Conservation (phyloP, 768 basidiomycete species). For the Lyophyllum decastes region DNA sequence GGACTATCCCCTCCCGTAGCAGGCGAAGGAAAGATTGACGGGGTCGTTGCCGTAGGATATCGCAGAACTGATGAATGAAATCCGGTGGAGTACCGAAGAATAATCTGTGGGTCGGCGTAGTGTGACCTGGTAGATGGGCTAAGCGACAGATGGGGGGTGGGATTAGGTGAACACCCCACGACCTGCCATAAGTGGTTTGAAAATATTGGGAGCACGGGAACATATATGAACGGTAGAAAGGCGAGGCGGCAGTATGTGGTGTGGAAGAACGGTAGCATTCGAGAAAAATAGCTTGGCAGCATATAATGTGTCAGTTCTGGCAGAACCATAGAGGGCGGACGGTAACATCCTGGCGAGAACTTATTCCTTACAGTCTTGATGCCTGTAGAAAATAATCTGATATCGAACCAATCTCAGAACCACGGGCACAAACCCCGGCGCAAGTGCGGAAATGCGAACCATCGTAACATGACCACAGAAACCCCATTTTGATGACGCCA, state of each 20-base stretch:
- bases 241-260: conserved; percentile 32
- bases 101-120: conserved; percentile 75
- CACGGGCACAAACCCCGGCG: background rate
- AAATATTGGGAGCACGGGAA: conserved; percentile 66
- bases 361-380: conserved; percentile 2
- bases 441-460: background rate
- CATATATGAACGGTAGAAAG: conserved; percentile 57
- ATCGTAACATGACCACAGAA: background rate
- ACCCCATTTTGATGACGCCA: background rate
- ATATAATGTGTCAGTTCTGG: conserved; percentile 36
- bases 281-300: conserved; percentile 37
- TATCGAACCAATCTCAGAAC: conserved; percentile 10
- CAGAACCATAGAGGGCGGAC: conserved; percentile 34
- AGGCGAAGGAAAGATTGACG: conserved; percentile 80
- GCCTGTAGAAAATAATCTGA: background rate
- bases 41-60: conserved; percentile 91
- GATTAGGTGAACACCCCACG: conserved; percentile 40
- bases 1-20: conserved; percentile 66
- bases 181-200: conserved; percentile 81
- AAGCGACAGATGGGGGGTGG: background rate
- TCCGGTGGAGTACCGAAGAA: conserved; percentile 90
- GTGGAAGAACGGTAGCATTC: conserved; percentile 9
- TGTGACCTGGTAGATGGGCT: conserved; percentile 45
- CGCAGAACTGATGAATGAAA: conserved; percentile 90
- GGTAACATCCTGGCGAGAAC: background rate